Percentiles rank a stretch among this genome's conserved stretches.
Evolutionary conservation across 2,329 filamentous ascomycete genomes (phyloP).

Genomic region (Beauveria sp.): DNA sequence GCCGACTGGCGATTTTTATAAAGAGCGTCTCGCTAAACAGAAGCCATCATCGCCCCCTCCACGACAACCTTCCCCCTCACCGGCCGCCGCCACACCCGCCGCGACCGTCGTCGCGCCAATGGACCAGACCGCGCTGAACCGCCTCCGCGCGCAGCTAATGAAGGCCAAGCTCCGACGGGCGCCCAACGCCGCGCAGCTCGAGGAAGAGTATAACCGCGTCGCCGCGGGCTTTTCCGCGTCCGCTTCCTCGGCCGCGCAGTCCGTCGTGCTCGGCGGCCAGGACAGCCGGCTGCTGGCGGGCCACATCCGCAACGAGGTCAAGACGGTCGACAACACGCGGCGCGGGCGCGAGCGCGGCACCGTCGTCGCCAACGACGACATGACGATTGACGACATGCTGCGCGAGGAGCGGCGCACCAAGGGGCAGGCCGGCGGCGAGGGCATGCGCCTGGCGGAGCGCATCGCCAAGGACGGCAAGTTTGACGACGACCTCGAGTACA

Average conservation of each 20-base stretch:
- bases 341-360: conserved; percentile 76
- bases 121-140: conserved; percentile 76
- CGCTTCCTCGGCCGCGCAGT: conserved; percentile 51
- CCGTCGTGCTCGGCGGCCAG: conserved; percentile 75
- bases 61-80: conserved; percentile 29
- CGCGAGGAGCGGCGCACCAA: conserved; percentile 84
- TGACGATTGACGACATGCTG: conserved; percentile 96
- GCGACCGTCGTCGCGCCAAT: conserved; percentile 30
- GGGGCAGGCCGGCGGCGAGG: conserved; percentile 70
- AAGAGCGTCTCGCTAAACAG: conserved; percentile 61
- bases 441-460: conserved; percentile 74
- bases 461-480: conserved; percentile 93
- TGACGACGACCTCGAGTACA: conserved; percentile 87
- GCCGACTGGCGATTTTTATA: conserved; percentile 78
- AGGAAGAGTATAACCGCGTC: conserved; percentile 76
- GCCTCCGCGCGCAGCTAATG: conserved; percentile 89
- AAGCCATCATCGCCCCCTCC: conserved; percentile 20
- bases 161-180: conserved; percentile 82
- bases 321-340: conserved; percentile 68
- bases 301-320: conserved; percentile 60
- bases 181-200: conserved; percentile 66
- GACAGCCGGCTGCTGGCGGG: conserved; percentile 85
- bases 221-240: conserved; percentile 50
- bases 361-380: conserved; percentile 88
- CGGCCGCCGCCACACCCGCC: neutral